Percentiles rank a stretch among this genome's conserved stretches.
phyloP scores from a whole-genome alignment of 1,284 basidiomycete genomes.

The Naganishia albida region DNA sequence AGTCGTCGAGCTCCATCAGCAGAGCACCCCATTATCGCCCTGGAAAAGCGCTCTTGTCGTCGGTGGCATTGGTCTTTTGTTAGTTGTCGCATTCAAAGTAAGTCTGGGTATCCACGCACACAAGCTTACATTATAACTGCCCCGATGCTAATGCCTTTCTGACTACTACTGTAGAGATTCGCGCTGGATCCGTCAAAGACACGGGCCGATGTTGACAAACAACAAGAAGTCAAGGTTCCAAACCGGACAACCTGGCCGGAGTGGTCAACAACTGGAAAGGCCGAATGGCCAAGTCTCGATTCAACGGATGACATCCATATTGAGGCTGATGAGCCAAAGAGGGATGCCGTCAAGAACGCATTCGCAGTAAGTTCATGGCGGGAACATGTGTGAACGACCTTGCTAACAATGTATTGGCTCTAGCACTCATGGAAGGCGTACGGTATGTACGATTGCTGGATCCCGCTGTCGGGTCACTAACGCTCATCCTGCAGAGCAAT shows the following conservation, averaged over 20 bases:
- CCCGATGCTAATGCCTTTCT: not conserved
- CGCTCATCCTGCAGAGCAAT: constrained; percentile 58
- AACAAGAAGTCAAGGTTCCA: not conserved
- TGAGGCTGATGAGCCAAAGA: constrained; percentile 63
- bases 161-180: not conserved
- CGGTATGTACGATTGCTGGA: constrained; percentile 56
- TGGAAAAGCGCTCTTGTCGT: not conserved
- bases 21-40: not conserved
- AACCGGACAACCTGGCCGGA: not conserved
- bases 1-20: not conserved
- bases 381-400: not conserved
- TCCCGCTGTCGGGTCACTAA: not conserved
- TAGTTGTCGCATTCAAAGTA: constrained; percentile 5
- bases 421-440: constrained; percentile 80
- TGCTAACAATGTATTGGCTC: not conserved
- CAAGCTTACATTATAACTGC: not conserved
- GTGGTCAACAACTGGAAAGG: constrained; percentile 17
- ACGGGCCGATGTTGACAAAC: not conserved
- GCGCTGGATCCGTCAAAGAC: not conserved
- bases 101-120: not conserved
- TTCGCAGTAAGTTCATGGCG: constrained; percentile 65
- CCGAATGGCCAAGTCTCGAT: constrained; percentile 19
- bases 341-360: constrained; percentile 70
- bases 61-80: constrained; percentile 5
- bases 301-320: constrained; percentile 34